Percentiles rank a stretch among this genome's conserved stretches.
Conservation (phyloP, 1,284 basidiomycete genomes). For the Malassezia psittaci region DNA sequence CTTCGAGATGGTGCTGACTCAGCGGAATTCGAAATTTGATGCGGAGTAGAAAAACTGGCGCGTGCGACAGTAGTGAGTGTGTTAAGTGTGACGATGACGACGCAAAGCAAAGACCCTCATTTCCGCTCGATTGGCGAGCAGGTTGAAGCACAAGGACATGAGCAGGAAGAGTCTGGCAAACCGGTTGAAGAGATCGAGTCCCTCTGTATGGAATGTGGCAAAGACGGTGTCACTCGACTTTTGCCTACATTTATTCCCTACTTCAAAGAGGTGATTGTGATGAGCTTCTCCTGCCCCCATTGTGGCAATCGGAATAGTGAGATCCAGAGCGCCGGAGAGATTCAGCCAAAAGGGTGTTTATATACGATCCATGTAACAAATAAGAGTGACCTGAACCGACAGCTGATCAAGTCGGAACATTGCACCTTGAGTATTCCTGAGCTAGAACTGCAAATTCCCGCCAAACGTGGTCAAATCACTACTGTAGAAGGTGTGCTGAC, state of each 20-base stretch:
- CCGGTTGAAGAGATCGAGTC: constrained; percentile 59
- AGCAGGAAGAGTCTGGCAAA: constrained; percentile 20
- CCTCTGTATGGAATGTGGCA: constrained; percentile 82
- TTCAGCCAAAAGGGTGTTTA: constrained; percentile 56
- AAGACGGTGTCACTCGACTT: constrained; percentile 85
- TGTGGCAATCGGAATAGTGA: constrained; percentile 88
- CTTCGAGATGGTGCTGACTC: constrained; percentile 9
- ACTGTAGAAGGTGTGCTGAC: constrained; percentile 87
- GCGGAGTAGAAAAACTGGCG: background rate
- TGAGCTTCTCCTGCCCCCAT: constrained; percentile 89
- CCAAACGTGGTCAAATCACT: constrained; percentile 75
- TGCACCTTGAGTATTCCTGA: constrained; percentile 78
- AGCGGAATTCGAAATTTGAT: background rate
- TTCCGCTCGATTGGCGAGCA: constrained; percentile 15
- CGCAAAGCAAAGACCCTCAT: constrained; percentile 5
- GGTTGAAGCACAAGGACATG: constrained; percentile 2
- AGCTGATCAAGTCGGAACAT: constrained; percentile 79
- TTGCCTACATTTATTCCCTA: constrained; percentile 91
- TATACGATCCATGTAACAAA: constrained; percentile 75
- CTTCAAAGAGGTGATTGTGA: constrained; percentile 88
- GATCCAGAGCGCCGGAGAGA: constrained; percentile 78
- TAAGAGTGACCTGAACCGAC: constrained; percentile 70
- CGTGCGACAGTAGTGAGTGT: background rate
- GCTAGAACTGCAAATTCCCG: constrained; percentile 78
- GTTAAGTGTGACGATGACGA: background rate